These are phyloP conservation scores for Daldinia sp. DNA, from an alignment of 2,329 filamentous ascomycete species.

Conservation along the genomic window DNA sequence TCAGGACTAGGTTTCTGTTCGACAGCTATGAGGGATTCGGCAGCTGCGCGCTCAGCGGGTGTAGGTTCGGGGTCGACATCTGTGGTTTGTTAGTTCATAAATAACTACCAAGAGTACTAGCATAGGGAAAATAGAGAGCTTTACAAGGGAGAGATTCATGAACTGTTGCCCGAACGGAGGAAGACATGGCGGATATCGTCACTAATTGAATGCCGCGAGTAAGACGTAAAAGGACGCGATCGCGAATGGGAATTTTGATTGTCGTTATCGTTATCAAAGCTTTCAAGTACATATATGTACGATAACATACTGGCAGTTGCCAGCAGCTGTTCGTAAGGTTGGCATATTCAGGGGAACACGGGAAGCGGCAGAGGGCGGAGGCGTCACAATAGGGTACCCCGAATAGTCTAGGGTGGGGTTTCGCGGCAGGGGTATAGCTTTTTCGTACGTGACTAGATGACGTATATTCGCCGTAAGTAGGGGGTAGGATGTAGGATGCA, in stretches of 20 bases:
- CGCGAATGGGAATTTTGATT: constrained; percentile 19
- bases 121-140: constrained; percentile 41
- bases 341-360: not conserved
- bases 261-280: constrained; percentile 14
- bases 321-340: not conserved
- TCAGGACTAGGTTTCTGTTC: constrained; percentile 61
- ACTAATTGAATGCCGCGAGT: constrained; percentile 1
- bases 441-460: constrained; percentile 29
- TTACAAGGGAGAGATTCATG: constrained; percentile 85
- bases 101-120: not conserved
- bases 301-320: constrained; percentile 9
- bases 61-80: constrained; percentile 84
- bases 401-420: constrained; percentile 10
- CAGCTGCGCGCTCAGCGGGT: constrained; percentile 67
- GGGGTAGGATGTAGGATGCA: not conserved
- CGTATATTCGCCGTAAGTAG: constrained; percentile 13
- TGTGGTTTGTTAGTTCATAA: constrained; percentile 49
- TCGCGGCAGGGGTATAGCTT: constrained; percentile 9
- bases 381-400: not conserved
- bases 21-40: constrained; percentile 72
- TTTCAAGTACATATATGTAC: not conserved
- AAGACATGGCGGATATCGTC: constrained; percentile 60
- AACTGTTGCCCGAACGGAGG: constrained; percentile 66
- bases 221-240: not conserved
- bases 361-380: constrained; percentile 4